These are phyloP conservation scores for Xylaria scruposa DNA, from an alignment of 495 filamentous ascomycete genomes.

Conservation along the genomic window DNA sequence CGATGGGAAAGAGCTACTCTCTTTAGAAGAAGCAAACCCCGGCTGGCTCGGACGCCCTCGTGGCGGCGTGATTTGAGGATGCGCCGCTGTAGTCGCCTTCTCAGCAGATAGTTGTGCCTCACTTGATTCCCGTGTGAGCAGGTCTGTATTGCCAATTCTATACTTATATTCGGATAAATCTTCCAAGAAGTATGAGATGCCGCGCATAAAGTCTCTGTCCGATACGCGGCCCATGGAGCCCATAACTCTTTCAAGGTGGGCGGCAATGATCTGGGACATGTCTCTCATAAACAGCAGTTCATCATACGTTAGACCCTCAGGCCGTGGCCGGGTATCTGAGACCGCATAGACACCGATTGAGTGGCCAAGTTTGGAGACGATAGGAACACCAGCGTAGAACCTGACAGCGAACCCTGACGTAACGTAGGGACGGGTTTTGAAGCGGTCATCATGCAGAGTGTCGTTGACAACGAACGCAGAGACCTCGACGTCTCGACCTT, in stretches of 20 bases:
- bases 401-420: slow-evolving; percentile 34
- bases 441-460: slow-evolving; percentile 34
- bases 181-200: slow-evolving; percentile 36
- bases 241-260: slow-evolving; percentile 61
- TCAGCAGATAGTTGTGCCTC: neutral
- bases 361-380: slow-evolving; percentile 68
- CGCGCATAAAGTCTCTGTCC: slow-evolving; percentile 36
- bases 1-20: neutral
- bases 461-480: slow-evolving; percentile 33
- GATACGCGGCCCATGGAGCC: slow-evolving; percentile 35
- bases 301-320: slow-evolving; percentile 45
- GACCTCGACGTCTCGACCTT: slow-evolving; percentile 21
- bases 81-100: neutral
- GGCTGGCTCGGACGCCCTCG: neutral
- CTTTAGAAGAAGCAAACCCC: neutral
- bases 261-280: slow-evolving; percentile 65
- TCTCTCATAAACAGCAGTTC: slow-evolving; percentile 52
- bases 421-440: slow-evolving; percentile 35
- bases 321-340: slow-evolving; percentile 62
- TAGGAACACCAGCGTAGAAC: slow-evolving; percentile 72
- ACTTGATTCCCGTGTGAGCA: neutral
- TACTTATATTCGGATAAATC: slow-evolving; percentile 38
- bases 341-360: slow-evolving; percentile 76
- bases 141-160: slow-evolving; percentile 29
- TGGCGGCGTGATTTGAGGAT: neutral